Evolutionary conservation across 306 rosid genomes (phyloP), one percentile per base, ranked within the genome.

Genomic region (Medicago arabica): DNA sequence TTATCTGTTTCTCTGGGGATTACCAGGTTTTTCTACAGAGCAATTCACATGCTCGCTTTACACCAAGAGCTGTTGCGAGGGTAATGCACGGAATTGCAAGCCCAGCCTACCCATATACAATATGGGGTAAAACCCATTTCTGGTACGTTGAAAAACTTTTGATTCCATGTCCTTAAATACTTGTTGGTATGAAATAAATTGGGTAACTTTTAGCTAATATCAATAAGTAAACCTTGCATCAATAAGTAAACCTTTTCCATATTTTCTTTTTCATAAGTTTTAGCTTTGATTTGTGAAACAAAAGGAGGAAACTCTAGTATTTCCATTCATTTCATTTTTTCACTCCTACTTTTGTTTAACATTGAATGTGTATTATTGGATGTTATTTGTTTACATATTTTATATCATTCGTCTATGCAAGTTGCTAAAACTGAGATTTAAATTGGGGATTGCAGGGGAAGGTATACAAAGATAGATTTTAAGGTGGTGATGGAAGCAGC

Each of bases 61-160:
- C 96, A 67, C 97, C 99, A 68, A 86, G 98, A 88, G 97, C 98
- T 31, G 59, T 88, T 80, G 96, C 99, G 40, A 95, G 97, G 84
- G 84, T 94, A 79, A 88, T 92, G 96, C 98, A 94, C 62, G 98
- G 97, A 81, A 85, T 95, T 83, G 91, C 88, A 72, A 95, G 98
- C 89, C 98, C 97, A 54, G 86, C 97, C 40, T 95, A 95, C 82
- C 86, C 98, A 74, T 87, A 96, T 54, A 47, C 93, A 76, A 58
- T 69, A 59, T 95, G 98, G 98, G 88, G 87, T 67, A 90, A 75
- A 85, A 90, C 98, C 79, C 96, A 95, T 82, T 92, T 95, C 87
- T 95, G 97, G 99, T 95, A 89, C 2, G 71, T 49, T 15, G 14
- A 50, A 75, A 59, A 72, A 58, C 44, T 62, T 54, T 19, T 62